These are phyloP conservation scores for Penicillium steckii DNA, from an alignment of 495 filamentous ascomycete species.

Conservation along the genomic window DNA sequence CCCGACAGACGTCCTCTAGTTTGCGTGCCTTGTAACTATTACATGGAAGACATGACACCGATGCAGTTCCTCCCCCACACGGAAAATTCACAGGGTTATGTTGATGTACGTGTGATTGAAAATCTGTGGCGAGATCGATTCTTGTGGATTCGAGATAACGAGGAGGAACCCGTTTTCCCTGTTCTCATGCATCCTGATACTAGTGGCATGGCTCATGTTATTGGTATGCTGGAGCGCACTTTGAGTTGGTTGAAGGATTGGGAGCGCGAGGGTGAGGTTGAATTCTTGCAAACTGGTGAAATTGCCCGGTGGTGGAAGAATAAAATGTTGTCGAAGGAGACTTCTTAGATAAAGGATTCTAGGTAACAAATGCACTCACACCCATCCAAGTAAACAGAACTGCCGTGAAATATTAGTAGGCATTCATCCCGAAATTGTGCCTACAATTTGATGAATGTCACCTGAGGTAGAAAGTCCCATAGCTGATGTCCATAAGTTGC, in stretches of 20 bases:
- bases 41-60: conserved; percentile 59
- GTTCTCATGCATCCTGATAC: conserved; percentile 60
- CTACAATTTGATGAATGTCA: too few species aligned
- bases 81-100: conserved; percentile 53
- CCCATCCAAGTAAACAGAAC: too few species aligned
- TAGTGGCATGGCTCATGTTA: conserved; percentile 61
- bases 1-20: conserved; percentile 40
- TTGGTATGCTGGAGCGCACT: conserved; percentile 58
- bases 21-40: conserved; percentile 55
- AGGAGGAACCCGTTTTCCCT: conserved; percentile 43
- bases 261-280: conserved; percentile 43
- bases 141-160: conserved; percentile 40
- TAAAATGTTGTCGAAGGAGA: conserved; percentile 2
- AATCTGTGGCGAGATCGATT: conserved; percentile 56
- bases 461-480: too few species aligned
- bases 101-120: conserved; percentile 50
- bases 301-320: conserved; percentile 27
- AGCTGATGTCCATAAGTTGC: too few species aligned
- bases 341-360: background rate
- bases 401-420: too few species aligned
- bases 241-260: conserved; percentile 51
- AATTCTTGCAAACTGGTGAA: conserved; percentile 34
- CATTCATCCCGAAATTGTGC: too few species aligned
- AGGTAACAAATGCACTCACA: too few species aligned
- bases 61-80: conserved; percentile 51